Evolutionary conservation across 2,329 filamentous ascomycete species (phyloP), one percentile per base, ranked within the genome.

Genomic region (Trichophaea hybrida): DNA sequence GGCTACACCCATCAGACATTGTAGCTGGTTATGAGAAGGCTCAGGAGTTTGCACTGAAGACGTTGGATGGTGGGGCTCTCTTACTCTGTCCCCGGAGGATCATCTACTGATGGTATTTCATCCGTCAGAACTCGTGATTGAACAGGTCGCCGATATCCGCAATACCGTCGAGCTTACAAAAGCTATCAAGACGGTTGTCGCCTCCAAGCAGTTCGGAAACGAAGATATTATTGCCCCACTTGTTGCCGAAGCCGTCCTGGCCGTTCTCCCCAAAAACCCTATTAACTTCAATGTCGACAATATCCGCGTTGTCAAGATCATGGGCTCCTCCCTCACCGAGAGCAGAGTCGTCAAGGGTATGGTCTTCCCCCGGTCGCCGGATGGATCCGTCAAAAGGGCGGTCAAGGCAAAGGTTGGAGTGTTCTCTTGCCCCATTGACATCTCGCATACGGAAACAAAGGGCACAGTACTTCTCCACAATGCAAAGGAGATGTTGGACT

Each of bases 231-330:
- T 98, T 58, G 87, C 90, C 62, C 77, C 84, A 57, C 80, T 97
- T 69, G 90, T 98, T 65, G 84, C 94, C 50, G 89, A 96, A 72
- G 83, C 81, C 46, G 81, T 85, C 59, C 81, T 97, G 59, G 83
- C 88, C 49, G 90, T 98, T 17, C 80, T 98, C 64, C 93, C 94
- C 67, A 96, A 96, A 78, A 95, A 96, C 75, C 86, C 93, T 24
- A 75, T 80, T 72, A 90, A 94, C 76, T 98, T 98, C 80, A 98
- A 96, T 74, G 89, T 98, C 66, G 93, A 98, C 78, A 98, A 98
- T 74, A 85, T 98, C 69, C 87, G 93, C 62, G 94, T 98, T 60
- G 94, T 98, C 69, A 98, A 98, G 80, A 98, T 98, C 70, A 97
- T 98, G 91, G 93, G 93, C 69, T 91, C 93, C 66, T 89, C 86